Percentiles rank a stretch among this genome's conserved stretches.
These are phyloP conservation scores for Articulospora tetracladia DNA, from an alignment of 495 filamentous ascomycete species.

Conservation along the genomic window DNA sequence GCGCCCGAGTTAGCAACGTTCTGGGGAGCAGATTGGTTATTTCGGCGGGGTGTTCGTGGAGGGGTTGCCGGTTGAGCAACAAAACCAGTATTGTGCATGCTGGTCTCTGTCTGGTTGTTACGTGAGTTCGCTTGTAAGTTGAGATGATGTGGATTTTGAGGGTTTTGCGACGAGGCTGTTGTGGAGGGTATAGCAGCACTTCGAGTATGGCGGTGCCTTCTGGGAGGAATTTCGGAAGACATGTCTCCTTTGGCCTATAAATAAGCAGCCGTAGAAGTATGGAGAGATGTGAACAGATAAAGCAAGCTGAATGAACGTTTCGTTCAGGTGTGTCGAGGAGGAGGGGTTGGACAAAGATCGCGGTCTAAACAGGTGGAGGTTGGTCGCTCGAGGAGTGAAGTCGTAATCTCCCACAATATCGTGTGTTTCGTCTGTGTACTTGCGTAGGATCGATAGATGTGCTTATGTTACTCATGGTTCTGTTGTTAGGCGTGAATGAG, in stretches of 20 bases:
- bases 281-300: constrained; percentile 13
- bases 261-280: constrained; percentile 23
- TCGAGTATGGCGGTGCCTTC: constrained; percentile 23
- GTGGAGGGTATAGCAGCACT: constrained; percentile 17
- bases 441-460: constrained; percentile 8
- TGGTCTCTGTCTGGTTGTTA: constrained; percentile 11
- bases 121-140: constrained; percentile 19
- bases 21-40: constrained; percentile 10
- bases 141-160: constrained; percentile 22
- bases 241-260: constrained; percentile 25
- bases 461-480: background rate
- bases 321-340: background rate
- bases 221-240: constrained; percentile 16
- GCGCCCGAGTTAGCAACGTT: constrained; percentile 15
- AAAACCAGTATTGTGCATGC: background rate
- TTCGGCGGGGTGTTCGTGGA: constrained; percentile 25
- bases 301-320: constrained; percentile 2
- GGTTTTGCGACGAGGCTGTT: constrained; percentile 19
- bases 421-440: constrained; percentile 2
- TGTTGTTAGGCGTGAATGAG: background rate
- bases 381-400: constrained; percentile 11
- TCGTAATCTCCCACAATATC: constrained; percentile 5
- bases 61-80: constrained; percentile 16
- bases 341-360: background rate
- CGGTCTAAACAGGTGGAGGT: background rate